A percentile compares a stretch with the other conserved stretches of the same genome.
Conservation (phyloP, 1,139 yeast genomes). For the Diutina ranongensis region DNA sequence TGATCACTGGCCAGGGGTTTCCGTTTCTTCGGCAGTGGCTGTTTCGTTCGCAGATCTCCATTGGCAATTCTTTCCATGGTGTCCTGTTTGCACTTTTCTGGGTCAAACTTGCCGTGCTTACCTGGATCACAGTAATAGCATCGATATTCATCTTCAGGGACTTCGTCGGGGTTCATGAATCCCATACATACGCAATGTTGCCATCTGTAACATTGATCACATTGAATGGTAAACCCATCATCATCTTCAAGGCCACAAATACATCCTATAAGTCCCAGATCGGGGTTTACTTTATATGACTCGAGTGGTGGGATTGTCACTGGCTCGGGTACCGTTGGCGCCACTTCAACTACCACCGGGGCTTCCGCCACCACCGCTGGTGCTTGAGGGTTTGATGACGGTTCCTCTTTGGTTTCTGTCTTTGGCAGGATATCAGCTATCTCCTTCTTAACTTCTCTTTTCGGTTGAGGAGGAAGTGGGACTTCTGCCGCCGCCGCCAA, state of each 20-base stretch:
- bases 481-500: slow-evolving; percentile 62
- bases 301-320: slow-evolving; percentile 20
- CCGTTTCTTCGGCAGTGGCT: slow-evolving; percentile 5
- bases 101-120: slow-evolving; percentile 38
- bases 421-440: background rate
- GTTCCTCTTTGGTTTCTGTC: background rate
- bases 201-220: slow-evolving; percentile 89
- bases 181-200: slow-evolving; percentile 89
- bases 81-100: slow-evolving; percentile 26
- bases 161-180: slow-evolving; percentile 57
- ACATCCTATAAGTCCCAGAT: slow-evolving; percentile 81
- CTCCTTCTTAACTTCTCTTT: background rate
- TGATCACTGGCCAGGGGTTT: slow-evolving; percentile 2
- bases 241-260: slow-evolving; percentile 83
- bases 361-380: background rate
- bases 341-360: background rate
- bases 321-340: background rate
- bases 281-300: slow-evolving; percentile 58
- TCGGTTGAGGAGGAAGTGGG: slow-evolving; percentile 33
- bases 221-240: slow-evolving; percentile 91
- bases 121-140: slow-evolving; percentile 68
- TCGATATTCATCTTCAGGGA: slow-evolving; percentile 67
- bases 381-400: background rate
- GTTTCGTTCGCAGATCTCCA: background rate
- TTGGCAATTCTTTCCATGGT: slow-evolving; percentile 24